Percentiles rank a stretch among this genome's conserved stretches.
Conservation (phyloP, 768 basidiomycete species). For the Phylloporus sp. region DNA sequence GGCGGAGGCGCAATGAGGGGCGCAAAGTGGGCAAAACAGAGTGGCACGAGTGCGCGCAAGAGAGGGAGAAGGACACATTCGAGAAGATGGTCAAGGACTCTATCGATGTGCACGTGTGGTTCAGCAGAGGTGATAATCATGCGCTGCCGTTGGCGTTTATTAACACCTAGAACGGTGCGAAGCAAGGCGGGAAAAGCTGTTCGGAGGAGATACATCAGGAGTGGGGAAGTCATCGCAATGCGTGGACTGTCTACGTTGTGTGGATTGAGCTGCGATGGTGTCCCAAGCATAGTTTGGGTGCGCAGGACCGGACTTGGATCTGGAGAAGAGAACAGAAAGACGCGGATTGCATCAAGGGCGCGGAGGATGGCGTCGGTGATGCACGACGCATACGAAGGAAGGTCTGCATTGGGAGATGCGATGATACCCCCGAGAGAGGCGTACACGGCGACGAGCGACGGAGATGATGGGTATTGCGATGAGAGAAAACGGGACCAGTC, state of each 20-base stretch:
- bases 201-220: constrained; percentile 22
- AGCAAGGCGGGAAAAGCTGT: constrained; percentile 18
- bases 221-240: constrained; percentile 21
- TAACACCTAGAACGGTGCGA: constrained; percentile 2
- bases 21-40: constrained; percentile 19
- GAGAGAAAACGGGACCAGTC: constrained; percentile 21
- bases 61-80: constrained; percentile 20
- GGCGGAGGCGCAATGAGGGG: neutral
- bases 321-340: constrained; percentile 18
- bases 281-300: neutral
- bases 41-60: constrained; percentile 15
- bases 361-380: constrained; percentile 21
- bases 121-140: neutral
- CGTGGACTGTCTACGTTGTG: constrained; percentile 15
- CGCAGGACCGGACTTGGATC: neutral
- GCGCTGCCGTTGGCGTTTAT: constrained; percentile 8
- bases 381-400: constrained; percentile 1
- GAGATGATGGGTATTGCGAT: constrained; percentile 16
- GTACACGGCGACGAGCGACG: constrained; percentile 23
- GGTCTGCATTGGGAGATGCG: constrained; percentile 6
- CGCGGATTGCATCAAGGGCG: constrained; percentile 13
- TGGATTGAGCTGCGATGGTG: neutral
- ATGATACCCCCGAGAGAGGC: constrained; percentile 20
- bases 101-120: constrained; percentile 6
- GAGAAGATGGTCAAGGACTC: constrained; percentile 15